Evolutionary conservation across 2,329 filamentous ascomycete species (phyloP).

Genomic region (Monilinia fructigena): DNA sequence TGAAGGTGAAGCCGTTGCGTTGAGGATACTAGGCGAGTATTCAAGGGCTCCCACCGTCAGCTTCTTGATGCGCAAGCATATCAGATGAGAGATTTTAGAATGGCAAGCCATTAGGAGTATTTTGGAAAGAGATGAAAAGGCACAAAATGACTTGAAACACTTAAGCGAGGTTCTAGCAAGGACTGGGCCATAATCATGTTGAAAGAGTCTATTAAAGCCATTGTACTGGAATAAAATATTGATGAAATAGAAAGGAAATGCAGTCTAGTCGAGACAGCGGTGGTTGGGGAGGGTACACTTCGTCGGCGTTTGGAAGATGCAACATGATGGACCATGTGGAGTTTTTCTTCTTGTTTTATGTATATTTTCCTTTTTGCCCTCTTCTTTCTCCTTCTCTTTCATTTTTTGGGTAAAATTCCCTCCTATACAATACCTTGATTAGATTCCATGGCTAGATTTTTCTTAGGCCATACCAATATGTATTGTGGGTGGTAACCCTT

Average conservation of each 20-base stretch:
- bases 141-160: constrained; percentile 46
- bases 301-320: constrained; percentile 1
- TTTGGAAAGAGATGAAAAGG: constrained; percentile 37
- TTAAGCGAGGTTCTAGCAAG: constrained; percentile 54
- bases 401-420: no score
- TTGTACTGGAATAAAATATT: neutral
- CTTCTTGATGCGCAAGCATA: constrained; percentile 67
- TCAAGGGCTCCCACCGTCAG: constrained; percentile 64
- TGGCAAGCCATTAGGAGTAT: constrained; percentile 67
- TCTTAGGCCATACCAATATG: no score
- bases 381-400: no score
- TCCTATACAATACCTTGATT: no score
- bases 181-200: neutral
- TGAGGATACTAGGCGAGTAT: constrained; percentile 61
- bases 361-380: constrained; percentile 14
- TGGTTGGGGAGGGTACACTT: constrained; percentile 14
- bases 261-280: neutral
- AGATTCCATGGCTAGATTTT: no score
- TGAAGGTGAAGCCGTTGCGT: constrained; percentile 57
- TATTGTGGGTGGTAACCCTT: no score
- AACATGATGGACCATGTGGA: constrained; percentile 6
- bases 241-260: neutral
- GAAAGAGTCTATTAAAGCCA: neutral
- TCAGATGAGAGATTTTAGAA: constrained; percentile 66
- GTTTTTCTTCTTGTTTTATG: neutral